Evolutionary conservation across 805 yeast genomes (phyloP).

Genomic region (Ogataea glucozyma): DNA sequence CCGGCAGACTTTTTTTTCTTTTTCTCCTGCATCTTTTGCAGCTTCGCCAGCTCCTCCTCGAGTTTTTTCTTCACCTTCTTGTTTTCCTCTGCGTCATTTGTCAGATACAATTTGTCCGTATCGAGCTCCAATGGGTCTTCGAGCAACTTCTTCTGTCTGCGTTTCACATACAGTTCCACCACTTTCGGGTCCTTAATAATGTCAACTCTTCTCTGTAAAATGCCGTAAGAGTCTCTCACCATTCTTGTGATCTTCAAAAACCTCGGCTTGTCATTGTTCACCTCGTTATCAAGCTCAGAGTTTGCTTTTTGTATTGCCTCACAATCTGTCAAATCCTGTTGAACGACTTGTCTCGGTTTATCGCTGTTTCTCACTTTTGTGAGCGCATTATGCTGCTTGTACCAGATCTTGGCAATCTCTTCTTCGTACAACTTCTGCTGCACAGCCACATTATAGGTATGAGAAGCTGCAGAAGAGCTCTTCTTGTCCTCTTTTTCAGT

Average conservation of each 20-base stretch:
- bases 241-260: conserved; percentile 69
- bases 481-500: conserved; percentile 38
- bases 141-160: conserved; percentile 40
- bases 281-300: conserved; percentile 33
- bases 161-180: conserved; percentile 78
- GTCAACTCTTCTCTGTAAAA: conserved; percentile 77
- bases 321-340: conserved; percentile 19
- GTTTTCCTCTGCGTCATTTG: conserved; percentile 83
- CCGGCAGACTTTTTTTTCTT: conserved; percentile 35
- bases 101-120: conserved; percentile 71
- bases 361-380: conserved; percentile 34
- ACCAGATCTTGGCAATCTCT: conserved; percentile 88
- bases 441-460: conserved; percentile 74
- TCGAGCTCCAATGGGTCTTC: conserved; percentile 52
- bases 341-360: conserved; percentile 24
- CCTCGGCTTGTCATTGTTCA: conserved; percentile 32
- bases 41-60: conserved; percentile 79
- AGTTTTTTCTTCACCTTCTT: conserved; percentile 72
- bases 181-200: conserved; percentile 82
- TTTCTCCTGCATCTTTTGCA: conserved; percentile 72
- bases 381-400: conserved; percentile 69
- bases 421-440: conserved; percentile 93
- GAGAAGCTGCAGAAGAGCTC: conserved; percentile 51
- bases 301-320: conserved; percentile 38
- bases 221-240: conserved; percentile 81